These are phyloP conservation scores for Talaromyces liani DNA, from an alignment of 495 filamentous ascomycete species.

Conservation along the genomic window DNA sequence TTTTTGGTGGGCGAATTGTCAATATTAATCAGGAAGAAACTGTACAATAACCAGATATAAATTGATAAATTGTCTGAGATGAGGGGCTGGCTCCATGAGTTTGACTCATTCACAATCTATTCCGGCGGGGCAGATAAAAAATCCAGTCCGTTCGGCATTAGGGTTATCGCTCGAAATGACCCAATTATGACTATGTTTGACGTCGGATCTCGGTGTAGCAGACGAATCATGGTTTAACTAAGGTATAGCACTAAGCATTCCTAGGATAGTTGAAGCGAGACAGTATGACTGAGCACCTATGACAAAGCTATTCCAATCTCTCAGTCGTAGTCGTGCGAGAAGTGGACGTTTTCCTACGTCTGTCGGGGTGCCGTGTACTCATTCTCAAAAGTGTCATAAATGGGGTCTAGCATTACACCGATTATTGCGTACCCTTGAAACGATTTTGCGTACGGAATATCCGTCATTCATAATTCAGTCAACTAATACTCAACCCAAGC, in stretches of 20 bases:
- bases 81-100: background rate
- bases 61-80: background rate
- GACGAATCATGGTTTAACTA: background rate
- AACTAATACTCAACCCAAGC: background rate
- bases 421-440: background rate
- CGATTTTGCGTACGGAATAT: background rate
- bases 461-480: background rate
- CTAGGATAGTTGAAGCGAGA: no score
- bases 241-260: no score
- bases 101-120: background rate
- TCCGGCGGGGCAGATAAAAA: background rate
- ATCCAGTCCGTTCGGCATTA: background rate
- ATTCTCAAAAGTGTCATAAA: background rate
- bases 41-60: background rate
- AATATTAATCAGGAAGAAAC: background rate
- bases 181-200: background rate
- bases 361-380: background rate
- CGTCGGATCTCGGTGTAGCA: background rate
- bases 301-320: no score
- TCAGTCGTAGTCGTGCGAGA: background rate
- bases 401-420: background rate
- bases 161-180: background rate
- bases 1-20: background rate
- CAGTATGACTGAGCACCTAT: no score
- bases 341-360: background rate